These are phyloP conservation scores for Barbarea vulgaris DNA, from an alignment of 345 rosid genomes.

Conservation along the genomic window DNA sequence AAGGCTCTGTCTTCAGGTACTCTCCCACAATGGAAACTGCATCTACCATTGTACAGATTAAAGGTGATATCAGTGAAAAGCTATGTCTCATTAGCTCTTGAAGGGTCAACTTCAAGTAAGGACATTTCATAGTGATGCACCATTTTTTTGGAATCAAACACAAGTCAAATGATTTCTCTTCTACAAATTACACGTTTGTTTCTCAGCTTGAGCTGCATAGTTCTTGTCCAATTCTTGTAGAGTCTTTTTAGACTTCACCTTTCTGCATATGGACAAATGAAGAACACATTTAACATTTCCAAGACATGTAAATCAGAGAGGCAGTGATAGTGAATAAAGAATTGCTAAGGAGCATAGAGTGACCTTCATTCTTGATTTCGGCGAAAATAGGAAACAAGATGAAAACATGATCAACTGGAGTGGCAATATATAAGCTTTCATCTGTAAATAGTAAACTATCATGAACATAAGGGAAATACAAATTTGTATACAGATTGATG, in stretches of 20 bases:
- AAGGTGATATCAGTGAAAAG: conserved; percentile 23
- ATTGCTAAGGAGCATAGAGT: conserved; percentile 12
- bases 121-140: not conserved
- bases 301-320: conserved; percentile 8
- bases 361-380: conserved; percentile 93
- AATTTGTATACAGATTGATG: not conserved
- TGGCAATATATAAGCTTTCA: conserved; percentile 75
- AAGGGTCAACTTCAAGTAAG: conserved; percentile 9
- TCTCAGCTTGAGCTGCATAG: conserved; percentile 78
- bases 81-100: conserved; percentile 14
- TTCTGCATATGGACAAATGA: conserved; percentile 53
- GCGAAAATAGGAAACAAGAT: conserved; percentile 75
- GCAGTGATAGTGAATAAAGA: not conserved
- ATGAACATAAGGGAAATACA: not conserved
- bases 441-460: conserved; percentile 43
- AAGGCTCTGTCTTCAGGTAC: conserved; percentile 76
- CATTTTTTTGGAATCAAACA: conserved; percentile 8
- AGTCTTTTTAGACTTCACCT: conserved; percentile 60
- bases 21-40: conserved; percentile 75
- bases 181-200: conserved; percentile 59
- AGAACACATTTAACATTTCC: not conserved
- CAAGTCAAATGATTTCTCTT: not conserved
- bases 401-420: conserved; percentile 87
- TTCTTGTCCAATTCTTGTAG: conserved; percentile 65
- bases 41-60: conserved; percentile 57